Evolutionary conservation across 805 yeast genomes (phyloP), one percentile per base, ranked within the genome.

Genomic region (Metschnikowia cerradonensis): DNA sequence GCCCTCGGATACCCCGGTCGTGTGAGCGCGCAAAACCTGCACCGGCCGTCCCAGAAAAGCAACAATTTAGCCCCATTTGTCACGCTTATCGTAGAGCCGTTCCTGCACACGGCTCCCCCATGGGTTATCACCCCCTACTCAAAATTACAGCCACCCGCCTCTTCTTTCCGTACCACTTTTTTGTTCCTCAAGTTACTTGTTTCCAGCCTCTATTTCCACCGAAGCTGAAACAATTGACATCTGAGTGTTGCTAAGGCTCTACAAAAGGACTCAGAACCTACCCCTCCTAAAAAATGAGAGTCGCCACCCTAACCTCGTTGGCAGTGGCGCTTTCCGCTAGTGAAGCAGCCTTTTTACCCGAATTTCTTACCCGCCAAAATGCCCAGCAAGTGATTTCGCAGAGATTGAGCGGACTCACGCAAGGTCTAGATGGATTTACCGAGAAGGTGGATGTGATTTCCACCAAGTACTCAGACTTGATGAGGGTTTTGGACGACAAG

Each of bases 281-380:
- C 30, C 30, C 20, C 40, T 34, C 20, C 26, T 35, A 4, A 8
- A 33, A 17, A 22, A 53, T 53, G 56, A 53, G 44, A 38, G 35
- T 53, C 36, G 47, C 48, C 39, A 45, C 53, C 32, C 26, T 53
- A 35, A 49, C 58, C 33, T 45, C 56, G 15, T 42, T 48, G 39
- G 54, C 52, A 4, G 45, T 49, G 22, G 54, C 52, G 14, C 55
- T 51, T 39, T 48, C 53, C 8, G 55, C 54, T 42, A 51, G 53
- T 35, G 53, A 54, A 19, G 59, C 59, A 15, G 53, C 56, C 17
- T 45, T 51, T 47, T 55, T 56, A 42, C 53, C 57, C 7, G 41
- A 44, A n/a, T 46, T 45, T 15, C 35, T 50, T 14, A 10, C 15
- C 11, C 46, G 43, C 8, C 44, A 43, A 30, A 49, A 49, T 32